Evolutionary conservation across 768 basidiomycete genomes (phyloP).

Genomic region (Suillus subaureus): DNA sequence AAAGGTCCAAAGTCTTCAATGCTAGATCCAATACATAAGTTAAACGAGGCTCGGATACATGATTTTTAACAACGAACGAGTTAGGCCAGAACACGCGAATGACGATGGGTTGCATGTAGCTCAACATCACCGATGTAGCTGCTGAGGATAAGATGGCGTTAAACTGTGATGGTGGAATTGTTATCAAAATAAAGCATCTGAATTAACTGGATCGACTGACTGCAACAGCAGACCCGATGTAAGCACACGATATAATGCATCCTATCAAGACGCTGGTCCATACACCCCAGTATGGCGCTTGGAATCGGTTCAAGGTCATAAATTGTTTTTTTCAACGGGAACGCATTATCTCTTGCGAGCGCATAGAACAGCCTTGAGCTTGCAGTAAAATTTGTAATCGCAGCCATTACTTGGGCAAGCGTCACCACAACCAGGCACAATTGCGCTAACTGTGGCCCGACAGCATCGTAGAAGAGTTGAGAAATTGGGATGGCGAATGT

Average conservation of each 20-base stretch:
- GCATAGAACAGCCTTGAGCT: constrained; percentile 61
- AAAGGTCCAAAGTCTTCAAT: constrained; percentile 53
- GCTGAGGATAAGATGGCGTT: constrained; percentile 59
- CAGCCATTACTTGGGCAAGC: constrained; percentile 55
- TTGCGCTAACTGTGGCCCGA: constrained; percentile 46
- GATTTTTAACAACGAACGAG: constrained; percentile 36
- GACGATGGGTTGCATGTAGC: constrained; percentile 58
- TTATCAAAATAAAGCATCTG: background rate
- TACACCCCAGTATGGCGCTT: constrained; percentile 58
- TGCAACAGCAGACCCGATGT: constrained; percentile 58
- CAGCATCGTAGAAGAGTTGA: constrained; percentile 58
- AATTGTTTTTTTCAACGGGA: constrained; percentile 49
- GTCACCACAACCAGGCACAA: constrained; percentile 53
- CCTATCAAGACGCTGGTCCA: constrained; percentile 56
- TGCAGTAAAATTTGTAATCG: constrained; percentile 59
- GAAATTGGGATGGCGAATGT: constrained; percentile 60
- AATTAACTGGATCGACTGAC: constrained; percentile 34
- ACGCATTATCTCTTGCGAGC: constrained; percentile 54
- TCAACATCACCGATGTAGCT: constrained; percentile 58
- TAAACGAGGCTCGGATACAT: constrained; percentile 39
- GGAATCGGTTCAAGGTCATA: constrained; percentile 52
- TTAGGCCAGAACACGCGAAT: constrained; percentile 60
- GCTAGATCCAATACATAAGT: constrained; percentile 51
- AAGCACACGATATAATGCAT: constrained; percentile 57
- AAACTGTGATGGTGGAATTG: constrained; percentile 35